Conservation (phyloP, 345 rosid genomes). For the Anastatica hierochuntica region DNA sequence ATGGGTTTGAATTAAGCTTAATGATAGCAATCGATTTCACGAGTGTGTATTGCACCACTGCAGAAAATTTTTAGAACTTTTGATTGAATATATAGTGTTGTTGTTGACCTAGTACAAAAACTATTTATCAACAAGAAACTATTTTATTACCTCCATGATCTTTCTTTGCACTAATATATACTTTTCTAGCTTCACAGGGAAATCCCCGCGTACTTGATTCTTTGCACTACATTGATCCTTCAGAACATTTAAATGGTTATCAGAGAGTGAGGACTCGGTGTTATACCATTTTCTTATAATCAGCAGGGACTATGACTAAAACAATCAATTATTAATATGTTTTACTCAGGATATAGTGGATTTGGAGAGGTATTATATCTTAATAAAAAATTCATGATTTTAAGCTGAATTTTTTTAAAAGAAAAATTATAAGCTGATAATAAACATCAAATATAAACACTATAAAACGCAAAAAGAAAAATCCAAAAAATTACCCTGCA, state of each 20-base stretch:
- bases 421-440: too few relatives aligned
- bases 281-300: not conserved
- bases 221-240: constrained; percentile 65
- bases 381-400: too few relatives aligned
- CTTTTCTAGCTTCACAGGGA: constrained; percentile 73
- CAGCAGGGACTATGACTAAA: constrained; percentile 9
- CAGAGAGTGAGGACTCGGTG: constrained; percentile 43
- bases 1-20: constrained; percentile 77
- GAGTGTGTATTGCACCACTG: constrained; percentile 35
- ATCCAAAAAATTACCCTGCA: too few relatives aligned
- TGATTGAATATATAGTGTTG: not conserved
- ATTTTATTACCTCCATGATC: too few relatives aligned
- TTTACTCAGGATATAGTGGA: constrained; percentile 61
- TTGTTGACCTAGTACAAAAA: not conserved
- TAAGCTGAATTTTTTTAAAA: too few relatives aligned
- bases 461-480: too few relatives aligned
- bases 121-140: too few relatives aligned
- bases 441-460: too few relatives aligned
- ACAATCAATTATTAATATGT: not conserved
- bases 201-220: constrained; percentile 86
- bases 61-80: not conserved
- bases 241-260: constrained; percentile 57
- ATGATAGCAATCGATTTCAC: constrained; percentile 98
- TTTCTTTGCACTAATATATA: constrained; percentile 12
- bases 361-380: constrained; percentile 83